Evolutionary conservation across 2,329 filamentous ascomycete species (phyloP).

Genomic region (Hypoxylon sp.): DNA sequence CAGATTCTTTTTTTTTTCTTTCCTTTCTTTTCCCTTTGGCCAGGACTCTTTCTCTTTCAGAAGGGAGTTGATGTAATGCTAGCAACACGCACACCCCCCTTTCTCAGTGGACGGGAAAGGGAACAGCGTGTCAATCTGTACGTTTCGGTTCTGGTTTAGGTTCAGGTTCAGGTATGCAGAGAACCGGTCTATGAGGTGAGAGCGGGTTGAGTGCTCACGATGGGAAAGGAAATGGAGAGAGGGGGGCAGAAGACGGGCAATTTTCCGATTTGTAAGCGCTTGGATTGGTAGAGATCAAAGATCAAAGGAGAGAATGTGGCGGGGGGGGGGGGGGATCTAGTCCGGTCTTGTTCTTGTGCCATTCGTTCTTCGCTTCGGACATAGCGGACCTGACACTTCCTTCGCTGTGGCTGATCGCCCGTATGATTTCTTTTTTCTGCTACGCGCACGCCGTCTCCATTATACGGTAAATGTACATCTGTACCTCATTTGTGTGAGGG

Average conservation of each 20-base stretch:
- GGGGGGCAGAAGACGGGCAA: constrained; percentile 41
- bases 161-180: constrained; percentile 16
- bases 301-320: constrained; percentile 25
- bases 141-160: constrained; percentile 20
- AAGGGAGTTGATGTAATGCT: constrained; percentile 30
- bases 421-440: constrained; percentile 14
- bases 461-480: background rate
- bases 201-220: constrained; percentile 28
- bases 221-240: constrained; percentile 45
- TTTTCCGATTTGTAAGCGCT: constrained; percentile 48
- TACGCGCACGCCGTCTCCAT: constrained; percentile 31
- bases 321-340: constrained; percentile 5
- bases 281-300: constrained; percentile 3
- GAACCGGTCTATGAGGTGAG: constrained; percentile 18
- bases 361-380: constrained; percentile 25
- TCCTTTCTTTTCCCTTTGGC: constrained; percentile 36
- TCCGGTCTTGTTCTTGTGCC: constrained; percentile 15
- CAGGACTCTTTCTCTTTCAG: constrained; percentile 23
- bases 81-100: constrained; percentile 32
- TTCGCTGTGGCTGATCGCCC: constrained; percentile 29
- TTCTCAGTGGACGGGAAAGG: constrained; percentile 12
- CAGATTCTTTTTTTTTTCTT: constrained; percentile 31
- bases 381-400: constrained; percentile 23
- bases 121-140: constrained; percentile 36
- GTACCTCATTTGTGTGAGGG: background rate